Evolutionary conservation across 306 rosid genomes (phyloP), one percentile per base, ranked within the genome.

Genomic region (Acacia confusa): DNA sequence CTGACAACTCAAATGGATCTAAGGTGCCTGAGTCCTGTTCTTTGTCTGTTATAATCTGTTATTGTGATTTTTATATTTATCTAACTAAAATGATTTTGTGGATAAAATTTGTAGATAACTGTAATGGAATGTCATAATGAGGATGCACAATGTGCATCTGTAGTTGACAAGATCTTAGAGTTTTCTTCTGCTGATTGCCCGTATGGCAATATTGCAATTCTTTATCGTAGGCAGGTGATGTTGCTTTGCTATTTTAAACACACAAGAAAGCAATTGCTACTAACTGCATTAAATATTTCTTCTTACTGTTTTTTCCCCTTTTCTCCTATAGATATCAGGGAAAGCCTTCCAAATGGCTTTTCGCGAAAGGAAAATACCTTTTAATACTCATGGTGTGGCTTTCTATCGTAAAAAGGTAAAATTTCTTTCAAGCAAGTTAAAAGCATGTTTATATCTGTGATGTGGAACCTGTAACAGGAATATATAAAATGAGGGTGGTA

Each of bases 171-270:
- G 87, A 93, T 93, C 81, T 61, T 89, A 52, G 99, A 93, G 84
- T 75, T 79, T 77, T 82, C 90, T 16, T 86, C 93, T 79, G 81
- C 84, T 25, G 85, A 88, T 85, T 83, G 87, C 81, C 89, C 88
- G 47, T 92, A 82, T 78, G 92, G 97, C 48, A 88, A 86, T 71
- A 87, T 92, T 70, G 98, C 99, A 40, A 83, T 95, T 89, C 99
- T 93, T 81, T 93, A 93, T 88, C 94, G 99, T 89, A 90, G 98
- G 90, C 97, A 93, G 97, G 99, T 95, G 75, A 78, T 81, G 79
- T 85, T 84, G 78, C 69, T 76, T 76, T 77, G 80, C 87, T 82
- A 69, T 69, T 27, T 50, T 82, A 41, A 79, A 22, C n/a, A 22
- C 2, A n/a, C 74, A 74, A 44, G 78, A 53, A 71, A 75, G 67